A percentile compares a stretch with the other conserved stretches of the same genome.
These are phyloP conservation scores for Coccomyxa subellipsoidea DNA, from an alignment of 163 green algal species.

Conservation along the genomic window DNA sequence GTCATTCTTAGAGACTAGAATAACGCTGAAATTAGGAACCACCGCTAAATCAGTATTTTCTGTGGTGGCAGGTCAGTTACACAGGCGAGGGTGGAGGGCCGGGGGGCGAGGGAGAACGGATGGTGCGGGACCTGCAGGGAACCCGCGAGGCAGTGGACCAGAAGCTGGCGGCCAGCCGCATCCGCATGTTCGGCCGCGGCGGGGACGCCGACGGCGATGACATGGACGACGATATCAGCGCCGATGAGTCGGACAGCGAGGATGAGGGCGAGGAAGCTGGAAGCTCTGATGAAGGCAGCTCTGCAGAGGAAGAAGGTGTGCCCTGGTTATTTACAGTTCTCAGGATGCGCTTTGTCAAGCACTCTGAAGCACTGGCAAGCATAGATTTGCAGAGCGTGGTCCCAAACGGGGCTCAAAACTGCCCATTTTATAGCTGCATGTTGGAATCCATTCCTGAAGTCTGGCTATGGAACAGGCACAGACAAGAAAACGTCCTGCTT, in stretches of 20 bases:
- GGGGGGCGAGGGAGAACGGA: constrained; percentile 67
- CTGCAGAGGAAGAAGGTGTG: constrained; percentile 2
- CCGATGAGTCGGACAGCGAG: background rate
- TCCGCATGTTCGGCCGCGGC: background rate
- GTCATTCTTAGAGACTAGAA: too few species aligned
- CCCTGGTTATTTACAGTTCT: background rate
- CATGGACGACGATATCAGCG: background rate
- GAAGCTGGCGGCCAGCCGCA: constrained; percentile 30
- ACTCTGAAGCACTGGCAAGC: too few species aligned
- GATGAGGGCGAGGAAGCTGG: constrained; percentile 1
- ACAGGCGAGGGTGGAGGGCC: constrained; percentile 22
- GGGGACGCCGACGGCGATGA: background rate
- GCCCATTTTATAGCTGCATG: too few species aligned
- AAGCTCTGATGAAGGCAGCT: background rate
- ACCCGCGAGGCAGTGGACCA: constrained; percentile 30
- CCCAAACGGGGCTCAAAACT: too few species aligned
- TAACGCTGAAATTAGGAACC: too few species aligned
- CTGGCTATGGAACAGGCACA: too few species aligned
- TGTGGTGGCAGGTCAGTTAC: constrained; percentile 60
- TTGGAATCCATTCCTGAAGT: too few species aligned
- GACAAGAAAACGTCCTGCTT: too few species aligned
- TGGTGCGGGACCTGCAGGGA: constrained; percentile 69
- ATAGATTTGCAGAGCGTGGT: too few species aligned
- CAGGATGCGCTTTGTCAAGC: too few species aligned
- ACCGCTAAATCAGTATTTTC: background rate